Conservation (phyloP, 192 early-diverging fungal genomes). For the Chytriomyces confervae region DNA sequence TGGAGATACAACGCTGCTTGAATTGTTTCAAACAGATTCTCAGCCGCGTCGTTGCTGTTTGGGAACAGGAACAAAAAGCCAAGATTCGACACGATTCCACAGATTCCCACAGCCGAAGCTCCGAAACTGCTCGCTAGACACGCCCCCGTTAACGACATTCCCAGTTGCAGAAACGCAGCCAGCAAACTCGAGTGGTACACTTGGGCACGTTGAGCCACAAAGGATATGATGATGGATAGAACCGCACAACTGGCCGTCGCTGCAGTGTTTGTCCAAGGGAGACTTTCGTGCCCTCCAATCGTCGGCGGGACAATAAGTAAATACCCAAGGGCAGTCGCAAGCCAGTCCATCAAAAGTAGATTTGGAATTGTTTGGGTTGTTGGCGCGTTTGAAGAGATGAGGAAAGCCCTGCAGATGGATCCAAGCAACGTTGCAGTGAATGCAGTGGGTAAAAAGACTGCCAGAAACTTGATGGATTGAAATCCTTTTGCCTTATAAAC, state of each 20-base stretch:
- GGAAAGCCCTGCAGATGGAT: neutral
- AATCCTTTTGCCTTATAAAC: neutral
- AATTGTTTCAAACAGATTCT: neutral
- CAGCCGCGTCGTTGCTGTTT: neutral
- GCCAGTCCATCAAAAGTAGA: constrained; percentile 21
- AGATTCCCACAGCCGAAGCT: neutral
- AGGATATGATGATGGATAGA: neutral
- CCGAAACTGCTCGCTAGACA: neutral
- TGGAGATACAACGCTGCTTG: neutral
- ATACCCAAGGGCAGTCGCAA: constrained; percentile 9
- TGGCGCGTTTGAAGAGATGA: neutral
- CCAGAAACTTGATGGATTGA: neutral
- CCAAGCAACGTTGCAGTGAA: neutral
- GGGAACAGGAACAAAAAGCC: neutral
- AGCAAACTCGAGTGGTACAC: constrained; percentile 10
- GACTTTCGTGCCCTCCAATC: neutral
- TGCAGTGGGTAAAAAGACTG: neutral
- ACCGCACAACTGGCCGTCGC: neutral
- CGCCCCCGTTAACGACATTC: neutral
- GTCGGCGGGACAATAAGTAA: neutral
- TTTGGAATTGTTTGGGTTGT: neutral
- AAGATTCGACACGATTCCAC: neutral
- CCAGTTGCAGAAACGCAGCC: constrained; percentile 7
- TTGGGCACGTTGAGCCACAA: neutral
- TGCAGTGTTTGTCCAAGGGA: neutral